These are phyloP conservation scores for Buxus sempervirens DNA, from an alignment of 164 flowering plant species.

Conservation along the genomic window DNA sequence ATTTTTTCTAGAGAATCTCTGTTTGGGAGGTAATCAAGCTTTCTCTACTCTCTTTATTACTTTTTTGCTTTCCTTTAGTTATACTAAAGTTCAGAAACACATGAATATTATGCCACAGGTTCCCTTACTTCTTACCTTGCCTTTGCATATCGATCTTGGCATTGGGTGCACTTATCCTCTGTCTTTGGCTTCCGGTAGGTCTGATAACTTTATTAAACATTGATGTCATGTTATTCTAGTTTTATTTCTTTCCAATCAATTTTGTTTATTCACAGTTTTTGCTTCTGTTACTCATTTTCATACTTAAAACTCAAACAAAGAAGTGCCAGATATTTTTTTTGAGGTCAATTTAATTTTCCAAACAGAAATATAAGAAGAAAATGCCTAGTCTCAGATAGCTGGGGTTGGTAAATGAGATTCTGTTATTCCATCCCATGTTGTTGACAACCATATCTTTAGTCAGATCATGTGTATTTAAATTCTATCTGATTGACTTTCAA, in stretches of 20 bases:
- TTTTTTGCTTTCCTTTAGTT: not conserved
- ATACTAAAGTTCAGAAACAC: not conserved
- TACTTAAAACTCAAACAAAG: no score
- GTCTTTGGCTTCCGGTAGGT: conserved; percentile 56
- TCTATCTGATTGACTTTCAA: no score
- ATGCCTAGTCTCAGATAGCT: no score
- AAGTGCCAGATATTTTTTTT: no score
- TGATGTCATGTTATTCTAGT: not conserved
- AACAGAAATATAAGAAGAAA: no score
- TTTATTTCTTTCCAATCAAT: not conserved
- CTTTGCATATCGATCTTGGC: conserved; percentile 45
- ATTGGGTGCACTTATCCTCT: conserved; percentile 24
- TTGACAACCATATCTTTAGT: no score
- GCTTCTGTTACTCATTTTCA: no score
- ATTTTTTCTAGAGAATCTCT: conserved; percentile 44
- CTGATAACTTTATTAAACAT: not conserved
- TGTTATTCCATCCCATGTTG: no score
- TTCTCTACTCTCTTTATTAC: not conserved
- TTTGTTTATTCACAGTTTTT: no score
- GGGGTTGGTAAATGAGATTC: no score
- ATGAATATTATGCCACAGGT: conserved; percentile 31
- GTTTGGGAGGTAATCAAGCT: conserved; percentile 41
- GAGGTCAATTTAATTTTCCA: no score
- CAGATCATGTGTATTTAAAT: no score
- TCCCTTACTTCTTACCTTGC: conserved; percentile 71